A percentile compares a stretch with the other conserved stretches of the same genome.
These are phyloP conservation scores for Tetracladium marchalianum DNA, from an alignment of 495 filamentous ascomycete genomes.

Conservation along the genomic window DNA sequence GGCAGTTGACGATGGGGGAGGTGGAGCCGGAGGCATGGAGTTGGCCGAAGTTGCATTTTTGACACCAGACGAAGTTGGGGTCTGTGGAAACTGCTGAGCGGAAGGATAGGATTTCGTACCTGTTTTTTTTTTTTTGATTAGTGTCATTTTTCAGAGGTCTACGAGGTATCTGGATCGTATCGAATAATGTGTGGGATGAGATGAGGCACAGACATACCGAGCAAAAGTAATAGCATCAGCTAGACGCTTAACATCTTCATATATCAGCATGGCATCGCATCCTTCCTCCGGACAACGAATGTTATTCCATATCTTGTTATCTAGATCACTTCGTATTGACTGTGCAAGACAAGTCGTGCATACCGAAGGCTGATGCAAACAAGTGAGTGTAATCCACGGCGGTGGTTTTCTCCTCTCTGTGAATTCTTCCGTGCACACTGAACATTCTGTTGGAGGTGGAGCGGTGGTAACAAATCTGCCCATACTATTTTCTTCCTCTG, in stretches of 20 bases:
- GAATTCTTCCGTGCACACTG: slow-evolving; percentile 7
- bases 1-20: slow-evolving; percentile 1
- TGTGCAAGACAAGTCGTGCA: slow-evolving; percentile 2
- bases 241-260: slow-evolving; percentile 5
- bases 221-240: slow-evolving; percentile 4
- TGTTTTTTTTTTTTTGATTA: not conserved
- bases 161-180: too few relatives aligned
- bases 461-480: not conserved
- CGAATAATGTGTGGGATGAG: too few relatives aligned
- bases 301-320: slow-evolving; percentile 8
- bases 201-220: not conserved
- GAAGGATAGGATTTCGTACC: slow-evolving; percentile 7
- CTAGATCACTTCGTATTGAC: slow-evolving; percentile 2
- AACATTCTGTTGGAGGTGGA: slow-evolving; percentile 2
- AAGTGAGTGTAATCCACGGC: slow-evolving; percentile 1
- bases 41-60: slow-evolving; percentile 12
- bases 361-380: slow-evolving; percentile 2
- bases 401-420: not conserved
- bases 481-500: not conserved
- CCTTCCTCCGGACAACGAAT: slow-evolving; percentile 7
- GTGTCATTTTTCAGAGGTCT: not conserved
- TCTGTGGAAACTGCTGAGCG: slow-evolving; percentile 3
- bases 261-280: slow-evolving; percentile 1
- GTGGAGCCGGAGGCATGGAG: not conserved
- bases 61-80: slow-evolving; percentile 8